Base-by-base conservation (phyloP, 2,329 filamentous ascomycete species). In the Drechslerella coelobrocha region DNA sequence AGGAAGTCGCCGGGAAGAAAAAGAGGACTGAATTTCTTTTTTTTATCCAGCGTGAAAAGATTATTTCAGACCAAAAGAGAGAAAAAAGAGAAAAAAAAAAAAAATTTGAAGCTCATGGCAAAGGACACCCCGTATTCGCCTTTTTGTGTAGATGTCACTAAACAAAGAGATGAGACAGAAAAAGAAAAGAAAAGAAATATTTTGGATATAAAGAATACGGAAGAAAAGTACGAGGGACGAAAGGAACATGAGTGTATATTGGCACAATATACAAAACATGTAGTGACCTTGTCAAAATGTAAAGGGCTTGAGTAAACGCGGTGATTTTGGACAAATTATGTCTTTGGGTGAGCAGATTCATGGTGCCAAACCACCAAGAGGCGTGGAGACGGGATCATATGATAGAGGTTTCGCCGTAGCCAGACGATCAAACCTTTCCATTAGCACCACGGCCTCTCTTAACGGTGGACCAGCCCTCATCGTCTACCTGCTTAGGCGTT, bases 401-500 rank as follows among this genome's bases (percentile, higher is more conserved):
- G 43, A 17, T 31, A 45, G 8, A 62, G 24, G 24, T 41, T 8
- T 12, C 45, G 43, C 23, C 65, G 52, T 62, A 61, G 41, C 57
- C 65, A 34, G 65, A 61, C 57, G 57, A 41, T 54, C 61, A 72
- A 54, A 48, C 60, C 50, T 72, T 72, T 61, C 68, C 68, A 31
- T 72, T 72, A 9, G 68, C n/a, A 17, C 68, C 68, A 17, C 68
- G 60, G 14, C 68, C 60, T 51, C 68, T 65, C 68, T 65, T 72
- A 27, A 72, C 68, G 10, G 68, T 72, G 14, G 68, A 72, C 68
- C 68, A 72, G n/a, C 68, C 68, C 26, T 60, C 72, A 75, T 78
- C 79, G 76, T 73, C 82, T 78, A 73, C 81, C 77, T 74, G 77
- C 76, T 75, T 79, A 77, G 77, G 73, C 74, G 79, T 76, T 17